Base-by-base conservation (phyloP, 1,139 yeast genomes). In the Kurtzmaniella natalensis region DNA sequence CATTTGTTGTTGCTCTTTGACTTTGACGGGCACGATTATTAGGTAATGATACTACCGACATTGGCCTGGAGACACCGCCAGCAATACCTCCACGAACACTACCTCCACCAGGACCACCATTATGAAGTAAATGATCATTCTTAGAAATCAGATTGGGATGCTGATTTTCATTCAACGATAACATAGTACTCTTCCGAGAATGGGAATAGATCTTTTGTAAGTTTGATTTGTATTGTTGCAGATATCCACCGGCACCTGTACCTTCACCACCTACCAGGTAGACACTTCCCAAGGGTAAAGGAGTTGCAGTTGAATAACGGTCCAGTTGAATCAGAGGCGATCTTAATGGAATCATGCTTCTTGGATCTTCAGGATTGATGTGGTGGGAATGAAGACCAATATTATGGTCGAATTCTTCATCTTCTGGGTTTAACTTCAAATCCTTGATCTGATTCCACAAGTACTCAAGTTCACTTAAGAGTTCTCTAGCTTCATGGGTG, bases 371-470 rank as follows among this genome's bases (percentile, higher is more conserved):
- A 42, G 16, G 40, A 40, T 28, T 40, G 42, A 23, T 32, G 22
- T 40, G n/a, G n/a, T n/a, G n/a, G n/a, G n/a, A n/a, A 23, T 23
- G 26, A 3, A 16, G 26, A 35, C 19, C 42, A 30, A 33, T 17
- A 18, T 48, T 47, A 6, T 50, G 48, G 28, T 46, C 43, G 32
- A 48, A 47, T 10, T 46, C 49, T 11, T 32, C 34, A 8, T 62
- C 69, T 19, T 62, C 67, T 18, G 59, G 54, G 14, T 45, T 39
- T 38, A 54, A 57, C 24, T 58, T 65, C 16, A 77, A 49, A 50
- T 78, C 81, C 47, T 77, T 79, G 35, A 83, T 76, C 51, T 81
- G 88, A 48, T 78, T 82, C 89, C 92, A 83, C 28, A 81, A 60
- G 45, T 72, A 77, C 47, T 81, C 87, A 46, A 83, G 64, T 46